Evolutionary conservation across 1,139 yeast genomes (phyloP).

Genomic region (Yamadazyma sp.): DNA sequence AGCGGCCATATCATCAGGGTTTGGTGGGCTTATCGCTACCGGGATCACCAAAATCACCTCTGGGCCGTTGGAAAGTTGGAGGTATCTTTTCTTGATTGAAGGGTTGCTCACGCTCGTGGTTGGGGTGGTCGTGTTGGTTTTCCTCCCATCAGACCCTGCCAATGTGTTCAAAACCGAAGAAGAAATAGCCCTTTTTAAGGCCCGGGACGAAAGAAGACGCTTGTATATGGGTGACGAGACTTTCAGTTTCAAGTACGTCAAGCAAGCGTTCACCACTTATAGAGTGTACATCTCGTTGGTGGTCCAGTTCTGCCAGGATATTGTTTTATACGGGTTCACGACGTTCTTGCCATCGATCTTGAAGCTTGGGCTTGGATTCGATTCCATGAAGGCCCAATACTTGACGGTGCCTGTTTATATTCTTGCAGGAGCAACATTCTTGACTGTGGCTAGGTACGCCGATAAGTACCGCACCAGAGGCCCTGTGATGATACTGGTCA

Average conservation of each 20-base stretch:
- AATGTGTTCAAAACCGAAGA: slow-evolving; percentile 18
- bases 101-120: slow-evolving; percentile 28
- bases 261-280: slow-evolving; percentile 34
- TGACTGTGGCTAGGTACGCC: slow-evolving; percentile 37
- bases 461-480: slow-evolving; percentile 26
- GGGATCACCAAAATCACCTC: slow-evolving; percentile 40
- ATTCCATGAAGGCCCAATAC: slow-evolving; percentile 43
- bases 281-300: slow-evolving; percentile 38
- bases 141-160: slow-evolving; percentile 21
- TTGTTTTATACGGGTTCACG: slow-evolving; percentile 47
- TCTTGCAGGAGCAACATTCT: slow-evolving; percentile 38
- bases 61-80: slow-evolving; percentile 21
- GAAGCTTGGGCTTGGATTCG: slow-evolving; percentile 41
- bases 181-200: slow-evolving; percentile 23
- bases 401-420: slow-evolving; percentile 22
- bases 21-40: slow-evolving; percentile 42
- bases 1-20: slow-evolving; percentile 39
- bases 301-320: slow-evolving; percentile 49
- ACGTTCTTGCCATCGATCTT: slow-evolving; percentile 50
- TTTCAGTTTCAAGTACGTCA: slow-evolving; percentile 17
- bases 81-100: slow-evolving; percentile 34
- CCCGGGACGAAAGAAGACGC: slow-evolving; percentile 24
- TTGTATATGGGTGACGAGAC: slow-evolving; percentile 25
- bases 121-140: slow-evolving; percentile 26
- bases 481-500: slow-evolving; percentile 21